Evolutionary conservation across 2,329 filamentous ascomycete genomes (phyloP), one percentile per base, ranked within the genome.

Genomic region (Akanthomyces lecanii): DNA sequence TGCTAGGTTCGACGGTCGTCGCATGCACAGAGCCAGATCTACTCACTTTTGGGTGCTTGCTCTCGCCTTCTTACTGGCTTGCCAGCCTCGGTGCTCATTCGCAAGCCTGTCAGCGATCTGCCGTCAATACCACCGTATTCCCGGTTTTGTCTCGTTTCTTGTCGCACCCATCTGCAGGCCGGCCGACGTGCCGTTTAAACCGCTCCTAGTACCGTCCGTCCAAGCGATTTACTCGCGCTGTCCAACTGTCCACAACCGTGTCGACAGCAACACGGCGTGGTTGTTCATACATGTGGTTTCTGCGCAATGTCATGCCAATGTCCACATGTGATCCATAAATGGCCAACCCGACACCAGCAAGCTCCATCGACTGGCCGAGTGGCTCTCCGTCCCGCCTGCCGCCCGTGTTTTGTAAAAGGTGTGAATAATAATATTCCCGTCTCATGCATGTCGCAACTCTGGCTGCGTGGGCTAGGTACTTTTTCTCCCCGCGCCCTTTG

Each of bases 71-170:
- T 18, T 10, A 10, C 36, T 16, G 18, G 21, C 21, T 30, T 30
- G 6, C 28, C 6, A 6, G 30, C 23, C 21, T 40, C 23, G 28
- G 14, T 30, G 30, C 30, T 28, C 21, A 44, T 33, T 38, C 48
- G 42, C 8, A n/a, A 8, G 16, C 45, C 42, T 3, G 48, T 53
- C 57, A 61, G 48, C 38, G 57, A 61, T 61, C 47, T 52, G 23
- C 38, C 48, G 10, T 36, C 57, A n/a, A 51, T 61, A 21, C 57
- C 16, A 61, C 57, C 23, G 36, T 45, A 36, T 53, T 61, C 38
- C 57, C 57, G 57, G 47, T 44, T 53, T 53, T 52, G 8, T 57
- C 45, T 59, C 44, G 14, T 21, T 40, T 14, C 18, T 40, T 58
- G 30, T 53, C 21, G n/a, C 30, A 7, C 33, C 21, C 45, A 51